Base-by-base conservation (phyloP, 352 stramenopile genomes). In the Pythium volutum region DNA sequence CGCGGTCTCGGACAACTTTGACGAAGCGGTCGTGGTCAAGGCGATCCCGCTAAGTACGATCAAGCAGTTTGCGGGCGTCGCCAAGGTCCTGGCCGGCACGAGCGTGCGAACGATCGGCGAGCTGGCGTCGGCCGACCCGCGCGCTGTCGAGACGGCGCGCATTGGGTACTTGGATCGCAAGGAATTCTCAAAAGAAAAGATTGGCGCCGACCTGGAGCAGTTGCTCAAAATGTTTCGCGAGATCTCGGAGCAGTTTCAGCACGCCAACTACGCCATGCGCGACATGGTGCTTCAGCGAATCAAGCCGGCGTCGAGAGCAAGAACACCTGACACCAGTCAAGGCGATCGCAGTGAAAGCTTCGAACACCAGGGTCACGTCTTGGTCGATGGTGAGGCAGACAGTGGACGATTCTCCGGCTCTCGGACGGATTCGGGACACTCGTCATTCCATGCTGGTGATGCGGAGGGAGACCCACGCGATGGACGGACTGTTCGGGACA, bases 21-120 rank as follows among this genome's bases (percentile, higher is more conserved):
- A 91, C 47, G 71, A 84, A 0, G 73, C 81, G 9, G 71, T 91
- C 1, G 79, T 91, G n/a, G 84, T 88, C 12, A 88, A 89, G 51
- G 69, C 77, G 2, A 91, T 93, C 42, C 81, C 81, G 16, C 60
- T 93, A 26, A 73, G 66, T 26, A 88, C 82, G n/a, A 81, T 93
- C 47, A 76, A 77, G 31, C 70, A 72, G 23, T 93, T 93, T 50
- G 72, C 73, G 8, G 73, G 79, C 0, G 72, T 91, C 15, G 80
- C 78, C 29, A 77, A 72, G 34, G 62, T 90, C 46, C 69, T 91
- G 29, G 77, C 82, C 29, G 48, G 57, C 16, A 66, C 61, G 1
- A 77, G 79, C 4, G 74, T 93, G 36, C 64, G 53, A 8, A 90
- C 84, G 0, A 68, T 93, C 11, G 84, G 84, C 2, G 84, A 93